These are phyloP conservation scores for Glycine latifolia DNA, from an alignment of 306 rosid genomes.

Conservation along the genomic window DNA sequence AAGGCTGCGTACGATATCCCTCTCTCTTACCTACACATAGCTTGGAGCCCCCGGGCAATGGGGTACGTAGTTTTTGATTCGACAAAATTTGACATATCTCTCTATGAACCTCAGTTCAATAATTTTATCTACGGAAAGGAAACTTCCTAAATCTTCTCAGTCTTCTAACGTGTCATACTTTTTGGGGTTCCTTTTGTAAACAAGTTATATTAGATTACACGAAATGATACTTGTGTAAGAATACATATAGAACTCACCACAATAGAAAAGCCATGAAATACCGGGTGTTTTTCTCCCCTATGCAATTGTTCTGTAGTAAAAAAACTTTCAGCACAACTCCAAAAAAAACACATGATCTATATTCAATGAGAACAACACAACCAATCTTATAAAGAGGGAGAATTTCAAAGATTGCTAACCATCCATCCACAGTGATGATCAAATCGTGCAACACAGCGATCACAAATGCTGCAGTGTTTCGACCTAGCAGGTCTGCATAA, in stretches of 20 bases:
- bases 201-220: slow-evolving; percentile 11
- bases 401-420: slow-evolving; percentile 56
- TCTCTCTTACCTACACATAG: too few relatives aligned
- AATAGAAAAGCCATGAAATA: slow-evolving; percentile 91
- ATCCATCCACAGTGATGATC: slow-evolving; percentile 99
- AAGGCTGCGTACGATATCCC: too few relatives aligned
- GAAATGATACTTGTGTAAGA: slow-evolving; percentile 26
- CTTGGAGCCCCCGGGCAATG: too few relatives aligned
- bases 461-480: slow-evolving; percentile 95
- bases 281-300: slow-evolving; percentile 89
- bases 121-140: background rate
- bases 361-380: slow-evolving; percentile 15
- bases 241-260: slow-evolving; percentile 70
- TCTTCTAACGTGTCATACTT: slow-evolving; percentile 9
- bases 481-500: slow-evolving; percentile 94
- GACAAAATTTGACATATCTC: background rate
- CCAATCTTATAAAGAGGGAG: background rate
- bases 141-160: background rate
- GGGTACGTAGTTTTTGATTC: too few relatives aligned
- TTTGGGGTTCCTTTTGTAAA: background rate
- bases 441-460: slow-evolving; percentile 90
- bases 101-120: slow-evolving; percentile 10
- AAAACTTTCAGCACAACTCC: slow-evolving; percentile 42
- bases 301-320: slow-evolving; percentile 87
- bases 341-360: slow-evolving; percentile 18